Evolutionary conservation across 495 filamentous ascomycete species (phyloP), one percentile per base, ranked within the genome.

Genomic region (Aspergillus bridgeri): DNA sequence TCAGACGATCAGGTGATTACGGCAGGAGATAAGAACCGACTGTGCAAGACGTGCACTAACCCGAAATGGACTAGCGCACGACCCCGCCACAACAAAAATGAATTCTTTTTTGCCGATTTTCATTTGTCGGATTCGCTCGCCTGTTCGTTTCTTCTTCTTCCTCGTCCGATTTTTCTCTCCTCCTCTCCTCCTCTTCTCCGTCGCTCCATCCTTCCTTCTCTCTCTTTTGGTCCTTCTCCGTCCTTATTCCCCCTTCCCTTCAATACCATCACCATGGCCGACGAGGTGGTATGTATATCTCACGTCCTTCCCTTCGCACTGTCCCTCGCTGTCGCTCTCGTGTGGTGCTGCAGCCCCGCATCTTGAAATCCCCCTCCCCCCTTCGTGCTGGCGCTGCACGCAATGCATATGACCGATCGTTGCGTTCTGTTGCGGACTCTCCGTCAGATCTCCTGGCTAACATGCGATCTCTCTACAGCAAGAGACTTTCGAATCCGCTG

Each of bases 401-500:
- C 21, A n/a, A n/a, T 24, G 21, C 23, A 21, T 24, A 21, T 24
- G 24, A 50, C 29, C 48, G 6, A 50, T 11, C 22, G 17, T 17
- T 24, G 17, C 23, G 45, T 23, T 17, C 2, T 23, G 1, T 47
- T 22, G 5, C 3, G 5, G 1, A 2, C 1, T 15, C 9, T 23
- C 6, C 21, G 17, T 9, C 22, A 9, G 22, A 19, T 20, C 18
- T 19, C 7, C 22, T 17, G 6, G 45, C 22, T 23, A 47, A 20
- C 22, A 47, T 20, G 19, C 43, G 15, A 20, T 13, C 45, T 11
- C 45, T 20, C 17, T 94, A 89, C 90, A 96, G 82, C 88, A 97
- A 68, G 82, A 90, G 75, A 89, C 86, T 73, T 97, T 98, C 81
- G 90, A 95, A 65, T 83, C 83, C 76, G 89, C 86, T 80, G 90